phyloP scores from a whole-genome alignment of 78 protist genomes.

The Polysphondylium violaceum region DNA sequence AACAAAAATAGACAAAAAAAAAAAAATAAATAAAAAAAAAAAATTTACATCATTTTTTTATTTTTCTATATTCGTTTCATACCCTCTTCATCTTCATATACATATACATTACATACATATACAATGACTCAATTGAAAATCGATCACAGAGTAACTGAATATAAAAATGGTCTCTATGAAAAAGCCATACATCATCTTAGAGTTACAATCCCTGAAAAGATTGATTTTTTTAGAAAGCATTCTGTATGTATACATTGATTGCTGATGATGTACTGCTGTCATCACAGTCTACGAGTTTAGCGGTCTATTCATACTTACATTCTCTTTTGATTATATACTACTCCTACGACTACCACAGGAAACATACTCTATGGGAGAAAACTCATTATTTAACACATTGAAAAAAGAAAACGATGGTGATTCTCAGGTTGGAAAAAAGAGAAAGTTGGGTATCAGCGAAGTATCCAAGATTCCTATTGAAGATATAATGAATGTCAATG shows the following conservation, averaged over 20 bases:
- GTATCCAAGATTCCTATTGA: constrained; percentile 10
- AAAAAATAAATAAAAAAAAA: neutral
- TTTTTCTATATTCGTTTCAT: neutral
- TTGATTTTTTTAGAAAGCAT: constrained; percentile 19
- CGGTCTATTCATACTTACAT: too few relatives aligned
- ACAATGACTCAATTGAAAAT: constrained; percentile 21
- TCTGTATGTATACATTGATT: constrained; percentile 14
- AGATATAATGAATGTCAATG: constrained; percentile 23
- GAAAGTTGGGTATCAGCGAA: constrained; percentile 11
- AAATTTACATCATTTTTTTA: neutral
- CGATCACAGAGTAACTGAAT: constrained; percentile 24
- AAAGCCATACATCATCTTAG: constrained; percentile 11
- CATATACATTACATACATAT: neutral
- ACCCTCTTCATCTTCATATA: too few relatives aligned
- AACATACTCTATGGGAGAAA: too few relatives aligned
- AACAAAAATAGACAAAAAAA: neutral
- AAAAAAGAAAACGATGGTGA: neutral
- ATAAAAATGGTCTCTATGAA: constrained; percentile 24
- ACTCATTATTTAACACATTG: too few relatives aligned
- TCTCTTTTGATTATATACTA: too few relatives aligned
- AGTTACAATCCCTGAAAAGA: constrained; percentile 31
- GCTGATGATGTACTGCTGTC: too few relatives aligned
- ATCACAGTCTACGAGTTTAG: too few relatives aligned
- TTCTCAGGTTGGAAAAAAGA: neutral
- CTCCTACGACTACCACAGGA: too few relatives aligned